These are phyloP conservation scores for Coemansia sp. DNA, from an alignment of 192 early-diverging fungal species.

Conservation along the genomic window DNA sequence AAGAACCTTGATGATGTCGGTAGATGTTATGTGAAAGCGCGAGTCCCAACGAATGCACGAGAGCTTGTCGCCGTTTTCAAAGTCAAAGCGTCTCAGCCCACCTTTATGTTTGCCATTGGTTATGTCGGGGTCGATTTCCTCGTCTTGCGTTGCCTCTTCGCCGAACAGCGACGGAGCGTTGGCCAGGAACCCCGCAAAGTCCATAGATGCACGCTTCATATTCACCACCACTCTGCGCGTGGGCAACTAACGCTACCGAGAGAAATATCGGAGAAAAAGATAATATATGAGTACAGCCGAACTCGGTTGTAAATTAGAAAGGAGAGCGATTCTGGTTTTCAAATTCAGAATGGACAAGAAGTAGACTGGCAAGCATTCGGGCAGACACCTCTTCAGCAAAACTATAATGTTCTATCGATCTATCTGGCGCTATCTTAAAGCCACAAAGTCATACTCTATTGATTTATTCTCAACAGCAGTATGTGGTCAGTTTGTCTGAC, in stretches of 20 bases:
- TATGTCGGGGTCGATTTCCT: constrained; percentile 47
- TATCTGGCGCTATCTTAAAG: too few species aligned
- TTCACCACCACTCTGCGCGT: constrained; percentile 23
- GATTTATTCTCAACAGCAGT: too few species aligned
- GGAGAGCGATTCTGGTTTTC: background rate
- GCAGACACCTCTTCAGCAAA: too few species aligned
- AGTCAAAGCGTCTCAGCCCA: constrained; percentile 45
- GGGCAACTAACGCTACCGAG: constrained; percentile 25
- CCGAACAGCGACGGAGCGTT: constrained; percentile 52
- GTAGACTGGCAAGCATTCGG: too few species aligned
- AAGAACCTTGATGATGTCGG: constrained; percentile 90
- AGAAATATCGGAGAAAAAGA: background rate
- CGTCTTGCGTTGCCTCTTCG: constrained; percentile 41
- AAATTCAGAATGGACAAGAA: background rate
- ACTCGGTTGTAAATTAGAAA: background rate
- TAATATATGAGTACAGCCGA: background rate
- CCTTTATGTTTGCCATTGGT: constrained; percentile 29
- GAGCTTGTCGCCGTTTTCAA: constrained; percentile 85
- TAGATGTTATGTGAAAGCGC: constrained; percentile 92
- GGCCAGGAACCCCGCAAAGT: constrained; percentile 44
- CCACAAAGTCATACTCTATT: too few species aligned
- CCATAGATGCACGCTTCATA: constrained; percentile 35
- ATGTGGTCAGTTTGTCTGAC: too few species aligned
- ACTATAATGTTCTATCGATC: too few species aligned
- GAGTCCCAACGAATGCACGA: constrained; percentile 94